A percentile compares a stretch with the other conserved stretches of the same genome.
phyloP scores from a whole-genome alignment of 352 stramenopile genomes.

The Globisporangium takayamanum region DNA sequence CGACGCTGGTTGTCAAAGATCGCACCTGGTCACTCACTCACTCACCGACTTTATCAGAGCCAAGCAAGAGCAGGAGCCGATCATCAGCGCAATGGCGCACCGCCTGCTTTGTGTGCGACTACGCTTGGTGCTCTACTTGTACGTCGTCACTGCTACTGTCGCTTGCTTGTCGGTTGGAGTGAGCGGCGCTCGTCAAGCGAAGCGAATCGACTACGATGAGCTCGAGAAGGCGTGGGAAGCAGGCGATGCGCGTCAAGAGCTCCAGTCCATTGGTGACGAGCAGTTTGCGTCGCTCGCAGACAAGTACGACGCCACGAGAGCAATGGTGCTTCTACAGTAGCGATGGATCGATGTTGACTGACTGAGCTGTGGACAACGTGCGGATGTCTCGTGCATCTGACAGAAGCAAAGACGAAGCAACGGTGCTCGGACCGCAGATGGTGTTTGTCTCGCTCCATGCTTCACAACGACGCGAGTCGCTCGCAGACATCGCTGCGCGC shows the following conservation, averaged over 20 bases:
- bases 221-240: slow-evolving; percentile 61
- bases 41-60: too few relatives aligned
- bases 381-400: not conserved
- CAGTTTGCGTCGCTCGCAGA: slow-evolving; percentile 39
- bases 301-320: slow-evolving; percentile 18
- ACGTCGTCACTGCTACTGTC: not conserved
- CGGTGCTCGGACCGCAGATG: slow-evolving; percentile 65
- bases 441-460: slow-evolving; percentile 57
- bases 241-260: slow-evolving; percentile 38
- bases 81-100: not conserved
- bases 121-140: not conserved
- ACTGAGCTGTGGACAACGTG: not conserved
- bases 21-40: too few relatives aligned
- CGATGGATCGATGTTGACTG: slow-evolving; percentile 2
- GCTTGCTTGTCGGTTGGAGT: not conserved
- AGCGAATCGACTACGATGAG: slow-evolving; percentile 52
- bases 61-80: too few relatives aligned
- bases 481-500: slow-evolving; percentile 39
- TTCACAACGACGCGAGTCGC: slow-evolving; percentile 15
- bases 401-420: slow-evolving; percentile 36
- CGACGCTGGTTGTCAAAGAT: too few relatives aligned
- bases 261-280: slow-evolving; percentile 40
- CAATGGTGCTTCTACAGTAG: not conserved
- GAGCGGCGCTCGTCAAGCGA: not conserved
- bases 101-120: too few relatives aligned